phyloP scores from a whole-genome alignment of 768 basidiomycete genomes.

The Tulasnella sp. region DNA sequence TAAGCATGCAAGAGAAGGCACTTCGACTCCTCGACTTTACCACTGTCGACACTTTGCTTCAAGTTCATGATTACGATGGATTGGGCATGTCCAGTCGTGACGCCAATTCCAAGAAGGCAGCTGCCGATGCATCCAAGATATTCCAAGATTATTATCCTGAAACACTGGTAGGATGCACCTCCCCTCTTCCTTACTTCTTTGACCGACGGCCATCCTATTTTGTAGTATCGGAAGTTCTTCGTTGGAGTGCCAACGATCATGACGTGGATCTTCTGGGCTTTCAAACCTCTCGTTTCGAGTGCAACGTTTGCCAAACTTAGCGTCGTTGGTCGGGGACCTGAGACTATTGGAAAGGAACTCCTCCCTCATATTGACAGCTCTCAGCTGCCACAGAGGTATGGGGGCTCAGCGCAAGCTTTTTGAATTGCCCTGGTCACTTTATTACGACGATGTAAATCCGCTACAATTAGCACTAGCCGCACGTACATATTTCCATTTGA shows the following conservation, averaged over 20 bases:
- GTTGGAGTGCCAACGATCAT: conserved; percentile 70
- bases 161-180: background rate
- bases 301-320: conserved; percentile 75
- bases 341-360: conserved; percentile 52
- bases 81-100: conserved; percentile 58
- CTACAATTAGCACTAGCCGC: background rate
- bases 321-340: conserved; percentile 60
- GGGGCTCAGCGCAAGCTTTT: conserved; percentile 54
- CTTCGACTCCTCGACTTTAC: conserved; percentile 60
- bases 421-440: conserved; percentile 26
- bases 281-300: conserved; percentile 64
- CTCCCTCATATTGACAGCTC: conserved; percentile 46
- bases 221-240: conserved; percentile 66
- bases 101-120: conserved; percentile 69
- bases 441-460: background rate
- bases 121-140: conserved; percentile 65
- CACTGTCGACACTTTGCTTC: conserved; percentile 62
- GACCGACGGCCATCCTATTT: background rate
- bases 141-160: conserved; percentile 29
- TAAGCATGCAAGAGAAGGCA: conserved; percentile 66
- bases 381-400: conserved; percentile 62
- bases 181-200: conserved; percentile 24
- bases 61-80: conserved; percentile 75
- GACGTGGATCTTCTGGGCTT: conserved; percentile 77
- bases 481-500: background rate